These are phyloP conservation scores for Gypsophila paniculata DNA, from an alignment of 179 eudicot genomes.

Conservation along the genomic window DNA sequence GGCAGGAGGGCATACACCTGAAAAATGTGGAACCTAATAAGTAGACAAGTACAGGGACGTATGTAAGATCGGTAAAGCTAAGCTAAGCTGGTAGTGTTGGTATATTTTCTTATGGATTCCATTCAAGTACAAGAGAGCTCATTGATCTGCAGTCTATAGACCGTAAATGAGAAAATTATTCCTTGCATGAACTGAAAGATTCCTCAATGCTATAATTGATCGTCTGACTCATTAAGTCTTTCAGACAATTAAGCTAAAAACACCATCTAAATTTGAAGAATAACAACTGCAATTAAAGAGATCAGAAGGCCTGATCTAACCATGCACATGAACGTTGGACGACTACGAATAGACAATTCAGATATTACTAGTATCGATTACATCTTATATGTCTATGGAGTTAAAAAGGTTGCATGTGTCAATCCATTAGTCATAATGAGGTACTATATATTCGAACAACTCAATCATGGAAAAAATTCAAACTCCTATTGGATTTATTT, in stretches of 20 bases:
- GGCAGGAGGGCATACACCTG: not conserved
- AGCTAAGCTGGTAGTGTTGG: not conserved
- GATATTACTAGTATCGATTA: too few relatives aligned
- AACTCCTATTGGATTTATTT: not conserved
- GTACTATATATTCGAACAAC: not conserved
- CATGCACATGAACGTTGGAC: not conserved
- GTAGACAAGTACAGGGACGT: not conserved
- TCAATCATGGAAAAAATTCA: not conserved
- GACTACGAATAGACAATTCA: not conserved
- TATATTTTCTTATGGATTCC: too few relatives aligned
- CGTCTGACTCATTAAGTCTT: not conserved
- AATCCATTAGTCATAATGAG: not conserved
- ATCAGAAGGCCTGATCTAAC: constrained; percentile 3
- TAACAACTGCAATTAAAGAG: not conserved
- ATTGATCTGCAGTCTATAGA: not conserved
- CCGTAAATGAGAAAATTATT: not conserved
- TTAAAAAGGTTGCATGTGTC: not conserved
- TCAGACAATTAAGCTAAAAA: not conserved
- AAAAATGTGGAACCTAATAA: not conserved
- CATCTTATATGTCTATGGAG: not conserved
- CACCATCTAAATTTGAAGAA: not conserved
- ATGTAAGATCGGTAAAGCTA: not conserved
- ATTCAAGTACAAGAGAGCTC: not conserved
- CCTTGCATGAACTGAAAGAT: not conserved
- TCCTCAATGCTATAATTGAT: not conserved